Base-by-base conservation (phyloP, 2,329 filamentous ascomycete genomes). In the Xylaria arbuscula region DNA sequence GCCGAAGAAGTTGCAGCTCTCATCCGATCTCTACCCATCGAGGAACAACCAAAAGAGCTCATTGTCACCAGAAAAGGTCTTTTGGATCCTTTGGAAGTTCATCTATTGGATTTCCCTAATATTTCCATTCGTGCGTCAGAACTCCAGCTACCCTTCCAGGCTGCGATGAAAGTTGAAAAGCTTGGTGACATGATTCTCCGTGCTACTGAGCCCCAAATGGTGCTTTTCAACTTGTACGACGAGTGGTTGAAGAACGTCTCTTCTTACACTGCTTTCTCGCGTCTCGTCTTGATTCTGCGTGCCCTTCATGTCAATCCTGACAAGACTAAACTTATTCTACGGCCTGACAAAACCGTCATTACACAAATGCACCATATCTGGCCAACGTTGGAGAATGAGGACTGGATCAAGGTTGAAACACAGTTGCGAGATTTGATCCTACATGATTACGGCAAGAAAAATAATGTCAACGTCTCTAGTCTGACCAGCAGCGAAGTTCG, bases 321-420 rank as follows among this genome's bases (percentile, higher is more conserved):
- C 81, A 98, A 98, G 88, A 98, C 96, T 0, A 99, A 99, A 84
- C 87, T 99, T 64, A 89, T 99, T 19, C 84, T 99, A 50, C 90
- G 96, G 59, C 96, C 97, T 0, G 96, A 99, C 84, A 98, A 98
- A 89, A 97, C 91, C 1, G 94, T 99, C 72, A 97, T 99, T 76
- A 99, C 96, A 0, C 94, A 98, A 75, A 94, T 98, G 77, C 96
- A 99, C 82, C 96, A 99, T 80, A 99, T 99, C 78, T 99, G 96
- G 96, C 96, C 96, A 0, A 91, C 93, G 0, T 84, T 99, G 64
- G 91, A 93, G 0, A 96, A 99, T 72, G 96, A 99, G 75, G 94
- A 97, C 71, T 99, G 96, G 96, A 96, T 99, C 82, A 98, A 98
- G 88, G 93, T 99, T n/a, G 96, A 99, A 85, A 94, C 94, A 54